These are phyloP conservation scores for Arabis hirsuta DNA, from an alignment of 345 rosid genomes.

Conservation along the genomic window DNA sequence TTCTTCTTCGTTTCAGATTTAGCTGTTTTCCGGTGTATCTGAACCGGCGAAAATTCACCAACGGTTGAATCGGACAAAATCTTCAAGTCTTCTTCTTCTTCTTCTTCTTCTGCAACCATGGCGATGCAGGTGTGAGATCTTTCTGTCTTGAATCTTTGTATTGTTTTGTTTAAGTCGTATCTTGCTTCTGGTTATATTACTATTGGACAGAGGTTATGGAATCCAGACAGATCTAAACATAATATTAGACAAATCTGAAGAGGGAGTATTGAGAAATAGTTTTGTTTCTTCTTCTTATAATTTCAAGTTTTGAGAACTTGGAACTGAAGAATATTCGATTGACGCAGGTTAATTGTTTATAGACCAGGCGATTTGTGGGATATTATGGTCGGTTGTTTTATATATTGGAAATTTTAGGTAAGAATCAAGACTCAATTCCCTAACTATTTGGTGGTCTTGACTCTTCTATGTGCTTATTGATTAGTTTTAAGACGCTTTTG, in stretches of 20 bases:
- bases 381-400: conserved; percentile 41
- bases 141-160: background rate
- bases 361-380: conserved; percentile 40
- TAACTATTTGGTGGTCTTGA: conserved; percentile 28
- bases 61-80: background rate
- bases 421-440: conserved; percentile 29
- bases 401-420: conserved; percentile 36
- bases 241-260: conserved; percentile 19
- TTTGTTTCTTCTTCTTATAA: background rate
- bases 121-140: conserved; percentile 41
- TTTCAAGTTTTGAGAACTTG: conserved; percentile 26
- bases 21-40: background rate
- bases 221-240: conserved; percentile 6
- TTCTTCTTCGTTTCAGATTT: background rate
- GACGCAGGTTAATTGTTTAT: conserved; percentile 41
- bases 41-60: background rate
- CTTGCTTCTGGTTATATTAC: conserved; percentile 4
- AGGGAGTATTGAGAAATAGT: conserved; percentile 1
- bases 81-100: conserved; percentile 6
- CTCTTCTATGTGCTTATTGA: conserved; percentile 29
- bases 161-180: background rate
- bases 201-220: conserved; percentile 4
- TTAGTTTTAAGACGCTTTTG: conserved; percentile 5
- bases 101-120: conserved; percentile 42
- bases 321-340: conserved; percentile 43